Percentiles rank a stretch among this genome's conserved stretches.
Evolutionary conservation across 208 protist genomes (phyloP).

Genomic region (Novymonas esmeraldas): DNA sequence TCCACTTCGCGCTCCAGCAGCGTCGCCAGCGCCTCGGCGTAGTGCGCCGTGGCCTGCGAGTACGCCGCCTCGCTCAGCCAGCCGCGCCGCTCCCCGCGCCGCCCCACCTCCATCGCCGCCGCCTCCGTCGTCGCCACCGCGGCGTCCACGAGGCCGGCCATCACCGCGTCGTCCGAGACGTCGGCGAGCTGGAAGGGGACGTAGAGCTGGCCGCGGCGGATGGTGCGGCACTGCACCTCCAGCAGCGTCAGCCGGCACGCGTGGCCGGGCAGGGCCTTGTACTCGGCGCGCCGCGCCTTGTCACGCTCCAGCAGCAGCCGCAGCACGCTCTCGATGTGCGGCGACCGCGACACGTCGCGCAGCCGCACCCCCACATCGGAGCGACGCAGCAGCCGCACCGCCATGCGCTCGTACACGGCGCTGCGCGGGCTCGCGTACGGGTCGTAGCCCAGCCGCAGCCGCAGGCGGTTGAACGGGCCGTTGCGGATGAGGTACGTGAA

Average conservation of each 20-base stretch:
- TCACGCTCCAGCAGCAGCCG: slow-evolving; percentile 35
- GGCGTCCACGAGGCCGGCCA: slow-evolving; percentile 31
- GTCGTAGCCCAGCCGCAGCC: slow-evolving; percentile 76
- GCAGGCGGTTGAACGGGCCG: slow-evolving; percentile 83
- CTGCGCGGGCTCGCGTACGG: slow-evolving; percentile 53
- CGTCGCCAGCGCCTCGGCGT: slow-evolving; percentile 31
- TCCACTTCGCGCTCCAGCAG: slow-evolving; percentile 55
- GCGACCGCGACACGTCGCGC: slow-evolving; percentile 69
- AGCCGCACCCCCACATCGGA: slow-evolving; percentile 66
- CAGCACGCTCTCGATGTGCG: slow-evolving; percentile 48
- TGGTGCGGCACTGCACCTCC: slow-evolving; percentile 40
- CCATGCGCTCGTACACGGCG: slow-evolving; percentile 52
- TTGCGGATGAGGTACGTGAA: slow-evolving; percentile 74
- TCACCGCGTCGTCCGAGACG: slow-evolving; percentile 43
- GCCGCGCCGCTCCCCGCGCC: slow-evolving; percentile 33
- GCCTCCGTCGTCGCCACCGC: slow-evolving; percentile 6
- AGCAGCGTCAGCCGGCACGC: slow-evolving; percentile 35
- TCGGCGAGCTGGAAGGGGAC: slow-evolving; percentile 50
- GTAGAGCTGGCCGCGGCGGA: slow-evolving; percentile 29
- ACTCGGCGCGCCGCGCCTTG: slow-evolving; percentile 7
- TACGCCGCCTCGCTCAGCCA: slow-evolving; percentile 59
- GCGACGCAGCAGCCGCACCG: slow-evolving; percentile 55
- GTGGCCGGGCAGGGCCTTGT: slow-evolving; percentile 22
- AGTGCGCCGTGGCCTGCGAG: slow-evolving; percentile 33
- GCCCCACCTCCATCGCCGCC: slow-evolving; percentile 29